Percentiles rank a stretch among this genome's conserved stretches.
These are phyloP conservation scores for Penicillium bovifimosum DNA, from an alignment of 495 filamentous ascomycete genomes.

Conservation along the genomic window DNA sequence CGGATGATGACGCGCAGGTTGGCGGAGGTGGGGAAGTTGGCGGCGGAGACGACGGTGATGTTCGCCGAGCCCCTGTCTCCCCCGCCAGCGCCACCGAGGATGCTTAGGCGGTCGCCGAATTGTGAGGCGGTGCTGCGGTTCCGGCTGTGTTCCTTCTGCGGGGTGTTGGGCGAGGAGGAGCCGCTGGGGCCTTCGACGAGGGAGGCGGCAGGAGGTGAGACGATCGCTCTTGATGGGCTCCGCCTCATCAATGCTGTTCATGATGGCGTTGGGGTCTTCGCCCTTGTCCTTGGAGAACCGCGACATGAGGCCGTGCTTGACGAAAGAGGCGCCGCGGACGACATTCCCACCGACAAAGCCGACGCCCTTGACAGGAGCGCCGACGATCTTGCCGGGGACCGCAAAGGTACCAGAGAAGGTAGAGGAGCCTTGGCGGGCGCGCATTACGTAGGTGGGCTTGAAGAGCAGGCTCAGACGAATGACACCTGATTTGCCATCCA, in stretches of 20 bases:
- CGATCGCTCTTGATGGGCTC: constrained; percentile 34
- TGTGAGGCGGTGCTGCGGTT: constrained; percentile 61
- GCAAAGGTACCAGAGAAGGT: constrained; percentile 93
- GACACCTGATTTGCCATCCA: constrained; percentile 86
- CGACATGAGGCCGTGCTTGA: constrained; percentile 68
- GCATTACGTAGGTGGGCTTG: constrained; percentile 85
- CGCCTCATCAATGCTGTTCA: constrained; percentile 24
- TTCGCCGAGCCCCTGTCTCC: constrained; percentile 66
- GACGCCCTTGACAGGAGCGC: constrained; percentile 87
- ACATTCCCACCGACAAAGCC: constrained; percentile 75
- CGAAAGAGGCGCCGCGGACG: constrained; percentile 79
- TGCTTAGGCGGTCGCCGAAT: constrained; percentile 43
- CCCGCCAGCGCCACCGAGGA: constrained; percentile 43
- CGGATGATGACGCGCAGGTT: constrained; percentile 76
- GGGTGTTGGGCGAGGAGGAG: constrained; percentile 33
- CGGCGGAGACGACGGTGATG: constrained; percentile 74
- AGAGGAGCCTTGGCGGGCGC: constrained; percentile 81
- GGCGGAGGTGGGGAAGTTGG: constrained; percentile 69
- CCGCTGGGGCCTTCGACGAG: constrained; percentile 27
- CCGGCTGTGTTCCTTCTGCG: constrained; percentile 51
- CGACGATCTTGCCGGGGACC: constrained; percentile 85
- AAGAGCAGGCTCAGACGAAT: constrained; percentile 85
- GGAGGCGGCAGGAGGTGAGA: constrained; percentile 32
- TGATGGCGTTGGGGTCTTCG: constrained; percentile 44
- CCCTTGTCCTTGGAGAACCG: constrained; percentile 52